phyloP scores from a whole-genome alignment of 2,329 filamentous ascomycete genomes.

The Escovopsis sp. region DNA sequence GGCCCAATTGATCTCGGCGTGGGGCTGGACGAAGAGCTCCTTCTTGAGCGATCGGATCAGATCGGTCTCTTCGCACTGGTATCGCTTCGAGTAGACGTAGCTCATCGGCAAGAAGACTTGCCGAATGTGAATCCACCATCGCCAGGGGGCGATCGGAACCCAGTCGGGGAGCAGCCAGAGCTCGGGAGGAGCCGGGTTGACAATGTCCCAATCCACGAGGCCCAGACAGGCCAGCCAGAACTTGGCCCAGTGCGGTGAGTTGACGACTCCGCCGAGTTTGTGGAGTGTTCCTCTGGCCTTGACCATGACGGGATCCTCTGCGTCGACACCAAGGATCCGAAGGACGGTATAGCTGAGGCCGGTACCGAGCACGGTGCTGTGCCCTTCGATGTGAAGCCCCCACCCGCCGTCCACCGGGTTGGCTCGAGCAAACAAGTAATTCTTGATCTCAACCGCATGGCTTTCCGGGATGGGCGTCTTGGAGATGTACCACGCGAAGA shows the following conservation, averaged over 20 bases:
- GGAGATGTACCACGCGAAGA: conserved; percentile 79
- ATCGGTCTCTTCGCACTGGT: conserved; percentile 61
- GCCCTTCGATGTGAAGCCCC: conserved; percentile 89
- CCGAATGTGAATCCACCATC: conserved; percentile 98
- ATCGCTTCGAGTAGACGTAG: conserved; percentile 73
- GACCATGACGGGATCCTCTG: conserved; percentile 72
- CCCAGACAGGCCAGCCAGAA: conserved; percentile 84
- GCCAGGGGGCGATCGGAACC: conserved; percentile 78
- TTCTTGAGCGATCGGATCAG: conserved; percentile 58
- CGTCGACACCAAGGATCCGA: conserved; percentile 66
- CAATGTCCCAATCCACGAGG: conserved; percentile 75
- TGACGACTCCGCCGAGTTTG: conserved; percentile 68
- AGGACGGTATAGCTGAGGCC: conserved; percentile 74
- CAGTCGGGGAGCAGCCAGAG: conserved; percentile 87
- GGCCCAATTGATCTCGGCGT: conserved; percentile 63
- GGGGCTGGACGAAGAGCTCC: conserved; percentile 70
- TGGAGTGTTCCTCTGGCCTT: conserved; percentile 74
- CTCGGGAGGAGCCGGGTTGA: conserved; percentile 89
- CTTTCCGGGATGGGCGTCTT: conserved; percentile 71
- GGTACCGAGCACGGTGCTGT: conserved; percentile 84
- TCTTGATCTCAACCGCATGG: conserved; percentile 76
- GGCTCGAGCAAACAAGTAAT: conserved; percentile 78
- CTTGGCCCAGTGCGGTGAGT: conserved; percentile 90
- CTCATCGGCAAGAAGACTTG: conserved; percentile 90
- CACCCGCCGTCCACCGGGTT: conserved; percentile 86